These are phyloP conservation scores for Phytophthora pluvialis DNA, from an alignment of 352 stramenopile genomes.

Conservation along the genomic window DNA sequence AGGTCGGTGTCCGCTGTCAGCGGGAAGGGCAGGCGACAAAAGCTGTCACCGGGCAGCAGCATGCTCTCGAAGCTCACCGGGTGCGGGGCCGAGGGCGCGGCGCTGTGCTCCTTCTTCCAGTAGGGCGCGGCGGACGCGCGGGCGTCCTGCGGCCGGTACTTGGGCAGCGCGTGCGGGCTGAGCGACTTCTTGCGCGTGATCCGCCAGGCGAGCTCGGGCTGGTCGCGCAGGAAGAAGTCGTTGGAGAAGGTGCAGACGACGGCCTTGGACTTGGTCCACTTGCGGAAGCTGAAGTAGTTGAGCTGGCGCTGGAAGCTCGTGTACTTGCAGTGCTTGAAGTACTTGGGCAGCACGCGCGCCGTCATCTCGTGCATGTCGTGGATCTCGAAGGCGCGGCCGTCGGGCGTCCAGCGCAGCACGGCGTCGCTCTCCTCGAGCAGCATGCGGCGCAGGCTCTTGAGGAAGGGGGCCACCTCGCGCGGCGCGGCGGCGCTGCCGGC, in stretches of 20 bases:
- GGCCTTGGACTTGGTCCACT: constrained; percentile 87
- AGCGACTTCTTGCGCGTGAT: constrained; percentile 77
- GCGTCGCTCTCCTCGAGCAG: constrained; percentile 60
- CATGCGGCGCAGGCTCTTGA: constrained; percentile 72
- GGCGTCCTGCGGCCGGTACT: constrained; percentile 5
- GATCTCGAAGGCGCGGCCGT: constrained; percentile 75
- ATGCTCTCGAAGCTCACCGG: constrained; percentile 17
- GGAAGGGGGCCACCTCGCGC: constrained; percentile 70
- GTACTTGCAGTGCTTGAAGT: constrained; percentile 96
- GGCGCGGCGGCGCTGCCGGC: constrained; percentile 3
- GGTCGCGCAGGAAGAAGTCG: constrained; percentile 74
- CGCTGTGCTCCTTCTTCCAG: constrained; percentile 22
- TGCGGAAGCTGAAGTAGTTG: constrained; percentile 95
- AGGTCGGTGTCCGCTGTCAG: constrained; percentile 30
- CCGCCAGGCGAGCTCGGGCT: constrained; percentile 64
- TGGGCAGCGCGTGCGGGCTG: constrained; percentile 23
- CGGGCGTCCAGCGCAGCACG: constrained; percentile 67
- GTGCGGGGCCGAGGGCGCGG: constrained; percentile 11
- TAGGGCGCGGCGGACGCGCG: constrained; percentile 29
- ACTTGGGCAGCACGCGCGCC: constrained; percentile 88
- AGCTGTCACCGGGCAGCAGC: constrained; percentile 17
- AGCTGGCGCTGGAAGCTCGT: constrained; percentile 94
- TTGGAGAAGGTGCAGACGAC: constrained; percentile 82
- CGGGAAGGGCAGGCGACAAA: constrained; percentile 31
- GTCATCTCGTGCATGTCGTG: constrained; percentile 86